Conservation (phyloP, 768 basidiomycete genomes). For the Amanita rimosa region DNA sequence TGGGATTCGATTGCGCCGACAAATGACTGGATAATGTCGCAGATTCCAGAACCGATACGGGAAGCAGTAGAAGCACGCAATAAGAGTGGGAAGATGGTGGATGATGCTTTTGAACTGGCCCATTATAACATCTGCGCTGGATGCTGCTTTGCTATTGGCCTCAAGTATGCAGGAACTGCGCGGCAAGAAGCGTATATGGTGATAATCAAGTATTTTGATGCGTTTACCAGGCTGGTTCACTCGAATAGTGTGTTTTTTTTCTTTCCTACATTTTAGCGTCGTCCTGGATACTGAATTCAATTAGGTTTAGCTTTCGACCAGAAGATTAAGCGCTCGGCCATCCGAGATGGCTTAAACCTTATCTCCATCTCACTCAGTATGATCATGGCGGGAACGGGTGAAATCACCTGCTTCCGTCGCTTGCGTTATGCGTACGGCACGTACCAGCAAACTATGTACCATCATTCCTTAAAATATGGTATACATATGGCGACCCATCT, state of each 20-base stretch:
- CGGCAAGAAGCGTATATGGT: conserved; percentile 79
- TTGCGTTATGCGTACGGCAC: conserved; percentile 87
- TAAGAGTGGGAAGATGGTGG: conserved; percentile 34
- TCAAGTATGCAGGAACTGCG: conserved; percentile 93
- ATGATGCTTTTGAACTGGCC: conserved; percentile 76
- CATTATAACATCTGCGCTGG: conserved; percentile 89
- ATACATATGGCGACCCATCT: conserved; percentile 86
- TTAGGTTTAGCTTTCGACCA: conserved; percentile 74
- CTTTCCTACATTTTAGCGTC: background rate
- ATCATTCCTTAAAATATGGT: conserved; percentile 70
- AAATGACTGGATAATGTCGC: conserved; percentile 57
- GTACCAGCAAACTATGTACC: conserved; percentile 51
- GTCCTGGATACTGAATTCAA: background rate
- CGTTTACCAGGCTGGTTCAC: conserved; percentile 62
- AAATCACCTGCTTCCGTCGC: conserved; percentile 79
- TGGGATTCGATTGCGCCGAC: conserved; percentile 73
- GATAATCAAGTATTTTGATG: conserved; percentile 73
- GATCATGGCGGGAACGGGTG: conserved; percentile 97
- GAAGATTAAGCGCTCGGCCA: conserved; percentile 77
- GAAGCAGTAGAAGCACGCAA: conserved; percentile 44
- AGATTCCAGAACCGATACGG: conserved; percentile 60
- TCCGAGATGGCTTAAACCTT: conserved; percentile 80
- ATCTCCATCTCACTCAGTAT: conserved; percentile 81
- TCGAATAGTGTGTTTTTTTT: conserved; percentile 42
- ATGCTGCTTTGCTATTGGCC: conserved; percentile 80